Evolutionary conservation across 371 early-diverging fungal species (phyloP).

Genomic region (Haplosporangium sp.): DNA sequence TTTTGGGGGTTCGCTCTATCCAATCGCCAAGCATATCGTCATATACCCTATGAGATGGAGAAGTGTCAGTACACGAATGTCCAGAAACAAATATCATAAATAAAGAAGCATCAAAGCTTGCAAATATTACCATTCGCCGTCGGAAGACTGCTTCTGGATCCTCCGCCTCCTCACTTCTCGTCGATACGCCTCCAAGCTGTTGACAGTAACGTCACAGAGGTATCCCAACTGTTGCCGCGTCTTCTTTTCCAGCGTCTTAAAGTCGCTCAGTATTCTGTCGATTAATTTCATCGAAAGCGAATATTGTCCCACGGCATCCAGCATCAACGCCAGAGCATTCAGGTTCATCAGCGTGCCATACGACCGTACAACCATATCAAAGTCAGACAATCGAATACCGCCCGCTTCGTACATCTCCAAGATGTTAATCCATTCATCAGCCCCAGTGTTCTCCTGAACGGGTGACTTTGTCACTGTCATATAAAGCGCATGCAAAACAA

Average conservation of each 20-base stretch:
- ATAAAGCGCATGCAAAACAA: slow-evolving; percentile 40
- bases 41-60: slow-evolving; percentile 19
- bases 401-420: not conserved
- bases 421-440: slow-evolving; percentile 12
- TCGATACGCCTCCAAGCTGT: slow-evolving; percentile 8
- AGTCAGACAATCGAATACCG: slow-evolving; percentile 9
- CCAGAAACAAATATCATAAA: not conserved
- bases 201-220: slow-evolving; percentile 13
- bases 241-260: slow-evolving; percentile 3
- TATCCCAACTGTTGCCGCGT: slow-evolving; percentile 12
- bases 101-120: not conserved
- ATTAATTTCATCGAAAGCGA: slow-evolving; percentile 32
- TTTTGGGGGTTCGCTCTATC: slow-evolving; percentile 14
- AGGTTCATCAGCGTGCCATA: slow-evolving; percentile 27
- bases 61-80: not conserved
- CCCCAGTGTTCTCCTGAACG: not conserved
- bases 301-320: slow-evolving; percentile 42
- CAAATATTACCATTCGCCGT: slow-evolving; percentile 11
- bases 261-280: slow-evolving; percentile 28
- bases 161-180: slow-evolving; percentile 20
- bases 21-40: slow-evolving; percentile 39
- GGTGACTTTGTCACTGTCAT: slow-evolving; percentile 11
- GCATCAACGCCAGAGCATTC: slow-evolving; percentile 22
- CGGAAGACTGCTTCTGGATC: not conserved
- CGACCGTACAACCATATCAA: slow-evolving; percentile 25